Evolutionary conservation across 176 grass and related monocot genomes (phyloP).

Genomic region (Themeda triandra): DNA sequence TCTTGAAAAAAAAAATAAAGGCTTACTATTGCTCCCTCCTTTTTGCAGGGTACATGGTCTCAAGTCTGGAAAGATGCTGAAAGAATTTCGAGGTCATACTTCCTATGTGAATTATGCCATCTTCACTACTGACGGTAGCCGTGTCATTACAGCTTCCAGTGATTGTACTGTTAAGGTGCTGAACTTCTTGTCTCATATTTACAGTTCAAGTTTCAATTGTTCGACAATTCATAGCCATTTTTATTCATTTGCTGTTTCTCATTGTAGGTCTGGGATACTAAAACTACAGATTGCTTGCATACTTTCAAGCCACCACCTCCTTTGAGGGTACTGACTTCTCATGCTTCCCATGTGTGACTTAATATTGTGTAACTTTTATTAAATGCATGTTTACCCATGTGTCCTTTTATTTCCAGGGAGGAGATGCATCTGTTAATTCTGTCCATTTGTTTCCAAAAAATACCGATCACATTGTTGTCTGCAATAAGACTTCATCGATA

Average conservation of each 20-base stretch:
- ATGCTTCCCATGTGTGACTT: constrained; percentile 2
- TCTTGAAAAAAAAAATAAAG: constrained; percentile 8
- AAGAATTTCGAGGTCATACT: constrained; percentile 91
- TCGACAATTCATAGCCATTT: neutral
- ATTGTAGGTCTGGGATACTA: constrained; percentile 88
- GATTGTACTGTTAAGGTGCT: constrained; percentile 93
- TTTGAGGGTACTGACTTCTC: constrained; percentile 65
- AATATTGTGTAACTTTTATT: neutral
- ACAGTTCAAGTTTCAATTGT: constrained; percentile 1
- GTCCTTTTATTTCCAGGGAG: constrained; percentile 59
- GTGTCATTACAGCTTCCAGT: constrained; percentile 97
- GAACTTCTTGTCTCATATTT: constrained; percentile 14
- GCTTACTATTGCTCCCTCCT: neutral
- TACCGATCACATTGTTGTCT: constrained; percentile 92
- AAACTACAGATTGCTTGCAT: constrained; percentile 98
- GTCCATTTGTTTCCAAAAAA: constrained; percentile 96
- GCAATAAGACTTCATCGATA: constrained; percentile 88
- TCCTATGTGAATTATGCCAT: constrained; percentile 97
- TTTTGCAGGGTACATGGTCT: constrained; percentile 88
- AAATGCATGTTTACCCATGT: constrained; percentile 14
- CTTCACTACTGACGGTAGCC: constrained; percentile 81
- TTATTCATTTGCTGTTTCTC: constrained; percentile 36
- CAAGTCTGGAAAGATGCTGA: constrained; percentile 97
- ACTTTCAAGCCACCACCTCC: constrained; percentile 96
- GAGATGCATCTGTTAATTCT: constrained; percentile 88